Evolutionary conservation across 2,329 filamentous ascomycete species (phyloP).

Genomic region (Aspergillus melleus): DNA sequence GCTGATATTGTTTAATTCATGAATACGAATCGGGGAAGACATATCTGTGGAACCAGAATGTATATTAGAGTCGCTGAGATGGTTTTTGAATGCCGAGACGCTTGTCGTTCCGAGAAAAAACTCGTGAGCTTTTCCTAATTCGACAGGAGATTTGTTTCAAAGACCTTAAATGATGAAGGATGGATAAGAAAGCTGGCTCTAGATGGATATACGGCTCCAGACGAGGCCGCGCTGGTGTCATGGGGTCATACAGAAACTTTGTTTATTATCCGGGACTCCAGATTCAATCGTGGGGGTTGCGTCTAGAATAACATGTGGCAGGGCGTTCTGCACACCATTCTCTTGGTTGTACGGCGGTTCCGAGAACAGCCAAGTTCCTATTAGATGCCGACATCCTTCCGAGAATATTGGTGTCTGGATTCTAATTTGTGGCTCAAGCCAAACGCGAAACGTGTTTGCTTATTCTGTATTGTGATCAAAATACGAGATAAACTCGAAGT

Average conservation of each 20-base stretch:
- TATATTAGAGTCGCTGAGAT: neutral
- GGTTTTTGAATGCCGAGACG: no score
- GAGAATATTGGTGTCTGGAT: neutral
- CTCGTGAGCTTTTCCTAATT: neutral
- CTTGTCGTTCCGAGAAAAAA: no score
- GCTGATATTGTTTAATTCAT: neutral
- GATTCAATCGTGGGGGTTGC: neutral
- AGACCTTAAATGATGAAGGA: neutral
- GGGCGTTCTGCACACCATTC: neutral
- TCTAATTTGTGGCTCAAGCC: no score
- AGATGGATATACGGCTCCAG: neutral
- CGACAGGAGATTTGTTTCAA: no score
- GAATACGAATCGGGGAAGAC: neutral
- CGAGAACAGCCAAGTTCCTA: neutral
- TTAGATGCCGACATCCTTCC: neutral
- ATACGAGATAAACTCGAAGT: neutral
- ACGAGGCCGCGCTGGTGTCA: neutral
- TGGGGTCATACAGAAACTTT: neutral
- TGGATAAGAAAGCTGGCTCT: neutral
- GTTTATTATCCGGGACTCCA: no score
- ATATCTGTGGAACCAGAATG: neutral
- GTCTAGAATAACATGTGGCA: neutral
- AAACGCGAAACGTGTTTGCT: no score
- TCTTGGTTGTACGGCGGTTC: neutral
- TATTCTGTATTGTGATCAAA: no score